A percentile compares a stretch with the other conserved stretches of the same genome.
phyloP scores from a whole-genome alignment of 257 asterid genomes.

The Nicotiana tomentosiformis region DNA sequence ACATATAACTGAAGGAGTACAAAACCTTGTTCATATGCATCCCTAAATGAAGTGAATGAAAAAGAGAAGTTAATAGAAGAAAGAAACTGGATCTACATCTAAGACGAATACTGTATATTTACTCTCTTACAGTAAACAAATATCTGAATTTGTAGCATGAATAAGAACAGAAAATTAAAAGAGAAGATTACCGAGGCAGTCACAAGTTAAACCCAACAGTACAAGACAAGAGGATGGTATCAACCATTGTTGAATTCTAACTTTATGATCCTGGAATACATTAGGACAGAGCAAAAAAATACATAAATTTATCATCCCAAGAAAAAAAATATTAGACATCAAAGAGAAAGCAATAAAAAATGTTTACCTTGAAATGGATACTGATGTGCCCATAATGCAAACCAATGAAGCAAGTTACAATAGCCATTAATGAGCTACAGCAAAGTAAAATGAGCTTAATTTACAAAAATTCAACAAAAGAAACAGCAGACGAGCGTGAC shows the following conservation, averaged over 20 bases:
- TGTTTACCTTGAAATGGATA: conserved; percentile 56
- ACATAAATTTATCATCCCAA: neutral
- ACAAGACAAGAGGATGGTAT: conserved; percentile 38
- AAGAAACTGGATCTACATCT: neutral
- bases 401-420: conserved; percentile 53
- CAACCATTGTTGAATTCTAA: conserved; percentile 51
- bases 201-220: conserved; percentile 33
- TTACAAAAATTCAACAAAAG: neutral
- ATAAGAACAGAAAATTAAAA: neutral
- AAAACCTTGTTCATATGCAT: conserved; percentile 64
- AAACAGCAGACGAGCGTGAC: neutral
- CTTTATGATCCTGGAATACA: conserved; percentile 52
- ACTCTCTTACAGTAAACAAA: neutral
- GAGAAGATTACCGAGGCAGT: conserved; percentile 36
- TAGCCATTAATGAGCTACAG: conserved; percentile 64
- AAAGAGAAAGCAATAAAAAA: neutral
- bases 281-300: neutral
- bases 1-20: conserved; percentile 58
- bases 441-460: conserved; percentile 21
- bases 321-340: neutral
- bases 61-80: neutral
- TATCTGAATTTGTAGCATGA: neutral
- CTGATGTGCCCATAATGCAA: conserved; percentile 60
- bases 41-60: conserved; percentile 26
- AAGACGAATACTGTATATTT: neutral